Evolutionary conservation across 805 yeast species (phyloP).

Genomic region (Hanseniaspora nectarophila): DNA sequence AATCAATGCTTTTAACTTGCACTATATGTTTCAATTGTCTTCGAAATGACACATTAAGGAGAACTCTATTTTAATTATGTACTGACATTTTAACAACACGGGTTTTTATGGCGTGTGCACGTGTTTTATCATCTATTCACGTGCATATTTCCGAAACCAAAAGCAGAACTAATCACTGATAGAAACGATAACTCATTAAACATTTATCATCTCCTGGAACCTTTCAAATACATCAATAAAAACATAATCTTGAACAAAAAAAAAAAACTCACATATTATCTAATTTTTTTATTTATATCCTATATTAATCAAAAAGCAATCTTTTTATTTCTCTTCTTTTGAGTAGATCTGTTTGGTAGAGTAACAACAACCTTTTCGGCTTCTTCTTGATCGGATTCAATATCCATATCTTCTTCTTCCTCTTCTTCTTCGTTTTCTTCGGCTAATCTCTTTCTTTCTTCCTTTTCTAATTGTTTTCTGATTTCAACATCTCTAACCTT

Average conservation of each 20-base stretch:
- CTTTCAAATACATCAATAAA: too few species aligned
- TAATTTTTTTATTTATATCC: neutral
- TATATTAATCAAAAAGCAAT: slow-evolving; percentile 23
- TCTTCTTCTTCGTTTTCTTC: slow-evolving; percentile 37
- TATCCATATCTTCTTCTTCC: slow-evolving; percentile 29
- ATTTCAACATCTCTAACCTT: slow-evolving; percentile 89
- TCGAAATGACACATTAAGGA: too few species aligned
- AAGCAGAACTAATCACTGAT: too few species aligned
- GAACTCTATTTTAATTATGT: too few species aligned
- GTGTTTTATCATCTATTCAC: too few species aligned
- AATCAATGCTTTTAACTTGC: too few species aligned
- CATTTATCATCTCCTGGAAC: too few species aligned
- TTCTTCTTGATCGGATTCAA: slow-evolving; percentile 31
- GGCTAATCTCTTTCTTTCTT: slow-evolving; percentile 45
- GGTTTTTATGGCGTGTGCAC: too few species aligned
- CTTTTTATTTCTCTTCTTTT: slow-evolving; percentile 36
- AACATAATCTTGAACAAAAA: neutral
- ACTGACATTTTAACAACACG: too few species aligned
- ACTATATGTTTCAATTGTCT: too few species aligned
- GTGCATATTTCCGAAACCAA: too few species aligned
- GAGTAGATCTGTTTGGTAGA: slow-evolving; percentile 32
- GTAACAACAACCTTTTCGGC: slow-evolving; percentile 44
- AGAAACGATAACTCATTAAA: too few species aligned
- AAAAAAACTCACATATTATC: neutral
- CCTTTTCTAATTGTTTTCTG: slow-evolving; percentile 60